Evolutionary conservation across 179 eudicot genomes (phyloP).

Genomic region (Silene vulgaris): DNA sequence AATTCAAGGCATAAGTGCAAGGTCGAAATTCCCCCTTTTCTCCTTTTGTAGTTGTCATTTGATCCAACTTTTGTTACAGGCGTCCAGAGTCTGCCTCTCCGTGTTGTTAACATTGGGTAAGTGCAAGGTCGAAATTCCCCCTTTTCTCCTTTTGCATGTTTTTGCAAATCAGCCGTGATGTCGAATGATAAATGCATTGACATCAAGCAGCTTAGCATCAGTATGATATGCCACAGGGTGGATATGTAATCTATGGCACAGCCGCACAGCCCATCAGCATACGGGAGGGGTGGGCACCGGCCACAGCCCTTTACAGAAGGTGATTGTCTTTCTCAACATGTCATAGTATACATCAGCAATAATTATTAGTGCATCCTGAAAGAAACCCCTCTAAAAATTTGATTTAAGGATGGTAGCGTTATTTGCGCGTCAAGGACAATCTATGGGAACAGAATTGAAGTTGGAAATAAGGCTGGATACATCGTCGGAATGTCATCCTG

Average conservation of each 20-base stretch:
- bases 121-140: too few relatives aligned
- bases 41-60: too few relatives aligned
- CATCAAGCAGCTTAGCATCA: constrained; percentile 38
- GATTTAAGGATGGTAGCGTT: constrained; percentile 51
- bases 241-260: constrained; percentile 65
- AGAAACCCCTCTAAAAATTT: background rate
- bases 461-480: constrained; percentile 80
- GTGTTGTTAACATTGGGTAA: constrained; percentile 38
- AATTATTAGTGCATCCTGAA: background rate
- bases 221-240: constrained; percentile 54
- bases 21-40: constrained; percentile 21
- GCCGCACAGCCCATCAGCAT: constrained; percentile 62
- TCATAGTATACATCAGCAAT: too few relatives aligned
- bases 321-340: constrained; percentile 15
- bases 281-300: constrained; percentile 58
- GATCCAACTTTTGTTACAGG: too few relatives aligned
- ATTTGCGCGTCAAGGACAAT: constrained; percentile 62
- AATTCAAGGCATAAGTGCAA: constrained; percentile 40
- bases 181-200: constrained; percentile 38
- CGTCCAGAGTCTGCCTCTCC: too few relatives aligned
- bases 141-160: too few relatives aligned
- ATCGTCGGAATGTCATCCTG: constrained; percentile 89
- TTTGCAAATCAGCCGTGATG: constrained; percentile 22
- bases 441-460: constrained; percentile 62
- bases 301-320: constrained; percentile 63